These are phyloP conservation scores for Aegilops bicornis DNA, from an alignment of 176 grass and related monocot genomes.

Conservation along the genomic window DNA sequence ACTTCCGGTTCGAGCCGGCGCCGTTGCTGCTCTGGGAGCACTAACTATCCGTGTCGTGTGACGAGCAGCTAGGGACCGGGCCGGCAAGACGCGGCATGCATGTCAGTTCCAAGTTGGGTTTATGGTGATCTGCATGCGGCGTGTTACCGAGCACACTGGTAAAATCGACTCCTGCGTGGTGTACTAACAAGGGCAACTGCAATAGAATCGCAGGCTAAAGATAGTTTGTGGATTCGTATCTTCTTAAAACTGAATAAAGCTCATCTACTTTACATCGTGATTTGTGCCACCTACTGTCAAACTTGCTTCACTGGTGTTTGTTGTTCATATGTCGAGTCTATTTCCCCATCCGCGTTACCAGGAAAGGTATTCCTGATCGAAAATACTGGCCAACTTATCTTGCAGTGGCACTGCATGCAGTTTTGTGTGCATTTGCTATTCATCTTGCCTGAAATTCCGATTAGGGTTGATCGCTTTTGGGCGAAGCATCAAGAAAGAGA, in stretches of 20 bases:
- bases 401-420: not conserved
- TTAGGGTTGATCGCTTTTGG: no score
- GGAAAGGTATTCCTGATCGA: not conserved
- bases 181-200: not conserved
- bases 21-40: slow-evolving; percentile 49
- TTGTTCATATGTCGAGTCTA: not conserved
- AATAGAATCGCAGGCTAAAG: not conserved
- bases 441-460: no score
- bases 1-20: slow-evolving; percentile 2
- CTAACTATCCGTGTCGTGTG: slow-evolving; percentile 2
- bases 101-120: not conserved
- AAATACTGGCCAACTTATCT: not conserved
- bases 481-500: no score
- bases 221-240: not conserved
- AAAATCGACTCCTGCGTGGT: not conserved
- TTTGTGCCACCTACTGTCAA: not conserved
- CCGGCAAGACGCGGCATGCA: not conserved
- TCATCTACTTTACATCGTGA: not conserved
- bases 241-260: slow-evolving; percentile 7
- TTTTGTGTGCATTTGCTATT: not conserved
- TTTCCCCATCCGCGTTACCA: not conserved
- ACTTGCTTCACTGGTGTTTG: not conserved
- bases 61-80: not conserved
- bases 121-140: not conserved
- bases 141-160: not conserved